Evolutionary conservation across 371 early-diverging fungal species (phyloP).

Genomic region (Saksenaea vasiformis): DNA sequence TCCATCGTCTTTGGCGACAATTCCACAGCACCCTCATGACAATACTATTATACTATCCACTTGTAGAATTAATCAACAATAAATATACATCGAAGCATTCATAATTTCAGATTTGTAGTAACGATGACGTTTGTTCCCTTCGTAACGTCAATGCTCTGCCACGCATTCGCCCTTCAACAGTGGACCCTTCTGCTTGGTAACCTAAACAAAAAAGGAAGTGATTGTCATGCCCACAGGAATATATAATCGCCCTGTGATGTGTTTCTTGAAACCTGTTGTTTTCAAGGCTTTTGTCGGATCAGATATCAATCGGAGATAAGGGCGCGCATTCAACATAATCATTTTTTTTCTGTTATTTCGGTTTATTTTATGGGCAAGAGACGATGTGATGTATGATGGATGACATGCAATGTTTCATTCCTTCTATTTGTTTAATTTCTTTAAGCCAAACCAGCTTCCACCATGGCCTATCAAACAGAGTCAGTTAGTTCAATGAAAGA

Average conservation of each 20-base stretch:
- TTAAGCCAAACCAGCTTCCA: conserved; percentile 46
- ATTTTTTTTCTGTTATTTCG: conserved; percentile 2
- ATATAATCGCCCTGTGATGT: too few relatives aligned
- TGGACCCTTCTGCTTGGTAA: too few relatives aligned
- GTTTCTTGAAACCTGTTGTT: too few relatives aligned
- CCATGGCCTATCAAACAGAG: conserved; percentile 26
- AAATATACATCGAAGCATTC: too few relatives aligned
- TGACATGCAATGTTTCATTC: conserved; percentile 4
- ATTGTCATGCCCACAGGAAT: too few relatives aligned
- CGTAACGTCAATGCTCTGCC: too few relatives aligned
- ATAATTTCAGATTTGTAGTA: too few relatives aligned
- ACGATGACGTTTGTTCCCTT: too few relatives aligned
- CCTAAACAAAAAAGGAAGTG: too few relatives aligned
- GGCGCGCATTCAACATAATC: not conserved
- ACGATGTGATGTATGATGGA: conserved; percentile 1
- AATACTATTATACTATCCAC: not conserved
- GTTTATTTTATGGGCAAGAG: not conserved
- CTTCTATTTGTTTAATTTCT: not conserved
- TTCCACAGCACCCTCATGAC: not conserved
- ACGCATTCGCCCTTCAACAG: too few relatives aligned
- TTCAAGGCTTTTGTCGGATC: not conserved
- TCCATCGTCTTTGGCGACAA: not conserved
- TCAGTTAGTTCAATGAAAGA: not conserved
- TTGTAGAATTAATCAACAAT: too few relatives aligned
- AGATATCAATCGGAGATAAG: not conserved